A percentile compares a stretch with the other conserved stretches of the same genome.
phyloP scores from a whole-genome alignment of 2,329 filamentous ascomycete species.

The Tolypocladium pustulatum region DNA sequence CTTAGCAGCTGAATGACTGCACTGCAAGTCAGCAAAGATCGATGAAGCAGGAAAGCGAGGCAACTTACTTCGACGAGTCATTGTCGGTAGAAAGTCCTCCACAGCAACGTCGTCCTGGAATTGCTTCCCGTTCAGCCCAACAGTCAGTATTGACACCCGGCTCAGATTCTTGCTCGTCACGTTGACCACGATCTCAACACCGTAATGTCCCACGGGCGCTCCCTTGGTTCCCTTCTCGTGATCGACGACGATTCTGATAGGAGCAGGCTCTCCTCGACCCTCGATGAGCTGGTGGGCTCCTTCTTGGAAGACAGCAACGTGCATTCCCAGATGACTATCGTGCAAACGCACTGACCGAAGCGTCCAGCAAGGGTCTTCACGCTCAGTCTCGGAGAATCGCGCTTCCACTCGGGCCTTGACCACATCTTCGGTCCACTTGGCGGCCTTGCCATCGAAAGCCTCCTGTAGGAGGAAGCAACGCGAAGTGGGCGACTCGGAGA shows the following conservation, averaged over 20 bases:
- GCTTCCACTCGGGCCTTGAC: slow-evolving; percentile 78
- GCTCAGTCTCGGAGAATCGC: slow-evolving; percentile 72
- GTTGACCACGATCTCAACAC: slow-evolving; percentile 61
- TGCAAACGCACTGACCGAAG: slow-evolving; percentile 58
- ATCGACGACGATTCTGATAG: slow-evolving; percentile 64
- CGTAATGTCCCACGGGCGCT: slow-evolving; percentile 54
- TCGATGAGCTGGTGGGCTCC: slow-evolving; percentile 50
- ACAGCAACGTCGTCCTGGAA: slow-evolving; percentile 63
- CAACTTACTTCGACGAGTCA: slow-evolving; percentile 60
- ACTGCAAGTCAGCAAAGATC: slow-evolving; percentile 19
- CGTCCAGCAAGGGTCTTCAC: slow-evolving; percentile 73
- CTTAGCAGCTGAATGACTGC: slow-evolving; percentile 64
- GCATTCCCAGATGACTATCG: slow-evolving; percentile 48
- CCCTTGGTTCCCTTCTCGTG: slow-evolving; percentile 56
- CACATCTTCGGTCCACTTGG: slow-evolving; percentile 73
- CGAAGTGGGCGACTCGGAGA: slow-evolving; percentile 42
- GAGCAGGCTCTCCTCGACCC: slow-evolving; percentile 56
- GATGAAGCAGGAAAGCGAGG: neutral
- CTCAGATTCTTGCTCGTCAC: slow-evolving; percentile 44
- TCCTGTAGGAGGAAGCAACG: slow-evolving; percentile 65
- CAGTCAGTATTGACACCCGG: slow-evolving; percentile 38
- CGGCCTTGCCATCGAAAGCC: slow-evolving; percentile 66
- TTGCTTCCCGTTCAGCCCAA: slow-evolving; percentile 59
- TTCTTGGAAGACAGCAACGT: slow-evolving; percentile 64
- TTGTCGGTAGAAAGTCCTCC: slow-evolving; percentile 62